Evolutionary conservation across 768 basidiomycete genomes (phyloP), one percentile per base, ranked within the genome.

Genomic region (Mycena rebaudengoi): DNA sequence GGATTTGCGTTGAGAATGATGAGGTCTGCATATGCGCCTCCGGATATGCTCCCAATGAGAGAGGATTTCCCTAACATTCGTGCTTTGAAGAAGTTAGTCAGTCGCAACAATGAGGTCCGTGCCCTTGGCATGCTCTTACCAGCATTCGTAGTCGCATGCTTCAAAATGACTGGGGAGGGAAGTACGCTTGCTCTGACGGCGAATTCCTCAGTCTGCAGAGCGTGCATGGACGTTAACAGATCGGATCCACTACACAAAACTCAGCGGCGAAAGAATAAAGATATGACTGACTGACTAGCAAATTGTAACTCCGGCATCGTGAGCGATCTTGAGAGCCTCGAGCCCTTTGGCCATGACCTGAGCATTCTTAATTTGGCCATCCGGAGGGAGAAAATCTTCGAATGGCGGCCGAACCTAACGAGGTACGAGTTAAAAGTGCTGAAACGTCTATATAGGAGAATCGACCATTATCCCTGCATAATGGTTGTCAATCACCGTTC

Each of bases 141-240:
- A 14, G 79, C 75, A 62, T 83, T 83, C 25, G 73, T 75, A 0
- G 81, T 83, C 0, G 82, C 82, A 39, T 84, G 82, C n/a, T 72
- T 70, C 7, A 83, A 66, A 18, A 82, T 73, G 1, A 68, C 73
- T 0, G 69, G 57, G 0, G 79, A 75, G 2, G 75, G 62, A 1
- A 83, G 74, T 2, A 80, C 71, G 10, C 69, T 56, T 2, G 79
- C 71, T 26, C 82, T 73, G 23, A 81, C 80, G 11, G 77, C 70
- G 61, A 83, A 83, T 80, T 71, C 70, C 35, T 71, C 79, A 74
- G 77, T 84, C 71, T 77, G 86, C 52, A 78, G 78, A 48, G 76
- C 83, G 59, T 74, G 86, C 79, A 80, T 81, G 59, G 74, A 85
- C 37, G 70, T 83, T 57, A 76, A 75, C 62, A 71, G 65, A 55